These are phyloP conservation scores for Populus trichocarpa DNA, from an alignment of 441 rosid species.

Conservation along the genomic window DNA sequence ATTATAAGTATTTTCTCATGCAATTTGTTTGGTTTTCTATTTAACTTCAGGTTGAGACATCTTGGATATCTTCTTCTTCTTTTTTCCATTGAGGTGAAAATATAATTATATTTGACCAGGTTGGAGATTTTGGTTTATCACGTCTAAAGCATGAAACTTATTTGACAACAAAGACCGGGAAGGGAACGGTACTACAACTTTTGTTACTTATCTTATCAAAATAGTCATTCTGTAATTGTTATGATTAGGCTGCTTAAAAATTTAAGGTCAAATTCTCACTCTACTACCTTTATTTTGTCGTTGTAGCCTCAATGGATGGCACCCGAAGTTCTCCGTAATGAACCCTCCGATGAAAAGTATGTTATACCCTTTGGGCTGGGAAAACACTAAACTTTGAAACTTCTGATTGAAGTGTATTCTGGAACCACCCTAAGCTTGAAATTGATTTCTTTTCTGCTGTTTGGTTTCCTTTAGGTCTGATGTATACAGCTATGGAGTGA, in stretches of 20 bases:
- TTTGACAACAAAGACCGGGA: slow-evolving; percentile 76
- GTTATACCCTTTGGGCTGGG: slow-evolving; percentile 19
- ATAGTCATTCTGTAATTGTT: neutral
- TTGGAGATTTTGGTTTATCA: slow-evolving; percentile 93
- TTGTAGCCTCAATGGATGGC: slow-evolving; percentile 99
- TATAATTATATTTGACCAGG: slow-evolving; percentile 43
- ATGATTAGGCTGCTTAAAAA: neutral
- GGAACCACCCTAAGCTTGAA: slow-evolving; percentile 2
- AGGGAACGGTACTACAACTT: slow-evolving; percentile 73
- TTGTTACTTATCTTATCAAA: slow-evolving; percentile 2
- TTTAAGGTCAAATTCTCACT: neutral
- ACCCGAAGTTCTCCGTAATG: slow-evolving; percentile 93
- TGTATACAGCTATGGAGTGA: slow-evolving; percentile 84
- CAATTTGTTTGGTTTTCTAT: neutral
- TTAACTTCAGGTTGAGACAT: neutral
- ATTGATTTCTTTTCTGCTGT: slow-evolving; percentile 3
- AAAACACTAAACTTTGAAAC: slow-evolving; percentile 2
- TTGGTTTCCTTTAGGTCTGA: slow-evolving; percentile 60
- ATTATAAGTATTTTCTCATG: slow-evolving; percentile 5
- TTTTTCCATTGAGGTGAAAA: neutral
- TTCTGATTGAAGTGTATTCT: slow-evolving; percentile 17
- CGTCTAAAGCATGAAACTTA: slow-evolving; percentile 85
- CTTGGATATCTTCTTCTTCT: neutral
- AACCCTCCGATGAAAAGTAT: slow-evolving; percentile 91
- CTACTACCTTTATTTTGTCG: slow-evolving; percentile 8